Base-by-base conservation (phyloP, 108 stramenopile species). In the Cyclotella kingstonii region DNA sequence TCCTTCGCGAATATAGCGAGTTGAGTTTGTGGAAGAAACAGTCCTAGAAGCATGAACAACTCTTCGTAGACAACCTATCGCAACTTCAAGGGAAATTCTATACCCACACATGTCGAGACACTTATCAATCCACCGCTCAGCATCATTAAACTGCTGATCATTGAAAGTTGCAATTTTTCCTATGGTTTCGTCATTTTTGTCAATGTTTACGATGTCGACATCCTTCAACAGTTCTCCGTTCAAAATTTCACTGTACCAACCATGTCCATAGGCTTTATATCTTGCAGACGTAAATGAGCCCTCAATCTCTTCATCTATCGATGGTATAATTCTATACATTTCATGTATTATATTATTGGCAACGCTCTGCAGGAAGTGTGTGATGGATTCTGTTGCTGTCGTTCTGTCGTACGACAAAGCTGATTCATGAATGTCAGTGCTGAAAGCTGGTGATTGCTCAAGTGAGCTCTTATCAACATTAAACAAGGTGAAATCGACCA, bases 101-200 rank as follows among this genome's bases (percentile, higher is more conserved):
- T 60, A 61, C 17, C 76, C 76, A 46, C 76, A 77, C 12, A 60
- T 12, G 60, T 72, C 70, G 35, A 77, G 46, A 33, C 70, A 72
- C 26, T 47, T 52, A 44, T 77, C 76, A 25, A 77, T 75, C 53
- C 64, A 75, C 10, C 52, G 46, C 34, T 75, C 73, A 14, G 50
- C n/a, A 55, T 73, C 58, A 51, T 57, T 11, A 43, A 29, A 3
- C 34, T 25, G 11, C 6, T 30, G 6, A 26, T 57, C 22, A 12
- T 41, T 17, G 36, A 8, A 8, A 38, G 10, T 38, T 17, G 34
- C 12, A 18, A 22, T 54, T 11, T 36, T 10, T 38, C 31, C 34
- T 28, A 0, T 8, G 12, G 36, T 18, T 15, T 52, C 50, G 1
- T 30, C 28, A 11, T 11, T 1, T 23, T 2, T 1, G 23, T 19